These are phyloP conservation scores for Pseudogymnoascus sp. DNA, from an alignment of 2,329 filamentous ascomycete genomes.

Conservation along the genomic window DNA sequence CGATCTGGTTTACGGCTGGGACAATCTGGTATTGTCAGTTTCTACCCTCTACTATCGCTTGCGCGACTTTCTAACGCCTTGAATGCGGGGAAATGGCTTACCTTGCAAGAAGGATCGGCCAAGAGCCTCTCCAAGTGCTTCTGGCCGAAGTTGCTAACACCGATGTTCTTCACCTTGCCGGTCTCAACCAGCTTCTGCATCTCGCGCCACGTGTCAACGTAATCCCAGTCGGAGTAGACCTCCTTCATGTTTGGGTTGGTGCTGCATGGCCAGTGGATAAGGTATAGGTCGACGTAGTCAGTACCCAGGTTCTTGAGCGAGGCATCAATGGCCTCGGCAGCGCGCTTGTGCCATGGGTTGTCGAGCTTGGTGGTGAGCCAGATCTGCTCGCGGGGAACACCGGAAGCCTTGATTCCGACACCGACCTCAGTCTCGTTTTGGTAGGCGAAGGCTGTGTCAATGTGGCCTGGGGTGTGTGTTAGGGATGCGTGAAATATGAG, in stretches of 20 bases:
- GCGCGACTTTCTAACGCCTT: background rate
- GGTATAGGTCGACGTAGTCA: constrained; percentile 63
- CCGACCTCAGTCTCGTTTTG: constrained; percentile 68
- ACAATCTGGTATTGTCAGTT: constrained; percentile 34
- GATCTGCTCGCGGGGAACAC: constrained; percentile 58
- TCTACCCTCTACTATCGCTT: background rate
- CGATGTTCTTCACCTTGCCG: constrained; percentile 72
- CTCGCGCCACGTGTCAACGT: constrained; percentile 69
- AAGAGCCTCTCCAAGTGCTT: constrained; percentile 72
- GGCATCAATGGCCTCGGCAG: constrained; percentile 51
- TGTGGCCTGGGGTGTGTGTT: constrained; percentile 43
- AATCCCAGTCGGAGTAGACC: constrained; percentile 72
- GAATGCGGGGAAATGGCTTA: constrained; percentile 23
- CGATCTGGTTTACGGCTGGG: constrained; percentile 73
- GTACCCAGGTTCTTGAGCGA: constrained; percentile 54
- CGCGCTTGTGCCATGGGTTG: constrained; percentile 70
- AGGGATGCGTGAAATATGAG: background rate
- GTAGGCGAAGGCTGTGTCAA: constrained; percentile 67
- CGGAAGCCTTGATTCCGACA: constrained; percentile 54
- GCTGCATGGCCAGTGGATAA: constrained; percentile 66
- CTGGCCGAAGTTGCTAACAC: constrained; percentile 81
- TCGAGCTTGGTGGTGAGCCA: constrained; percentile 77
- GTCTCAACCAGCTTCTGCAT: constrained; percentile 62
- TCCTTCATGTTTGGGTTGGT: constrained; percentile 56
- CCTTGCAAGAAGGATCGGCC: constrained; percentile 56